Percentiles rank a stretch among this genome's conserved stretches.
These are phyloP conservation scores for Endogone sp. DNA, from an alignment of 192 early-diverging fungal genomes.

Conservation along the genomic window DNA sequence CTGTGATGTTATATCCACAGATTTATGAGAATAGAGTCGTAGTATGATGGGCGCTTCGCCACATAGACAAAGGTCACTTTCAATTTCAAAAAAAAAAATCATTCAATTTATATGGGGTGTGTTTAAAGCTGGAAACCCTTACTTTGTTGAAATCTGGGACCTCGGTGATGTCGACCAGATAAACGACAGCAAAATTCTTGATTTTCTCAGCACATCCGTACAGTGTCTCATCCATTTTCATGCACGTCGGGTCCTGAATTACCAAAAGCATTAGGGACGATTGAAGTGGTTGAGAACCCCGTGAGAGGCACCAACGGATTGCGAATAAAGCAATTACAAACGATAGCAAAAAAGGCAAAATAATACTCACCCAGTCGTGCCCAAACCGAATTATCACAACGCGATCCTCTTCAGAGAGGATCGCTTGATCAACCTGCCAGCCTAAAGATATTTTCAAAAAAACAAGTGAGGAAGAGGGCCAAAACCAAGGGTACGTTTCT, in stretches of 20 bases:
- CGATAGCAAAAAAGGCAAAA: background rate
- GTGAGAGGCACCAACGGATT: too few species aligned
- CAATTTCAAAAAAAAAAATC: too few species aligned
- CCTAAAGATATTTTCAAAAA: conserved; percentile 40
- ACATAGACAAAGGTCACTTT: too few species aligned
- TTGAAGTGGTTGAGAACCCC: too few species aligned
- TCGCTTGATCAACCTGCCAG: conserved; percentile 99
- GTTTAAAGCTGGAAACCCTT: conserved; percentile 8
- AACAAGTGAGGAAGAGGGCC: background rate
- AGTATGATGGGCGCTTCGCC: too few species aligned
- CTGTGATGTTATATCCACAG: too few species aligned
- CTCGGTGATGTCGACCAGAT: conserved; percentile 90
- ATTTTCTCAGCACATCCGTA: conserved; percentile 89
- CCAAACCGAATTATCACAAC: conserved; percentile 98
- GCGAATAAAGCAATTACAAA: background rate
- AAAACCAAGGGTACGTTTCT: background rate
- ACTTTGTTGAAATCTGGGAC: conserved; percentile 89
- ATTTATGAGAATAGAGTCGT: too few species aligned
- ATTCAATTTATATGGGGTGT: too few species aligned
- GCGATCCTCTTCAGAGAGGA: conserved; percentile 95
- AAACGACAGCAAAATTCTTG: conserved; percentile 98
- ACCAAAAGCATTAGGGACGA: too few species aligned
- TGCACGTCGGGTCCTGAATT: conserved; percentile 78
- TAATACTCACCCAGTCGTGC: conserved; percentile 66
- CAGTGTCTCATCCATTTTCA: conserved; percentile 97